These are phyloP conservation scores for Plantago rigida DNA, from an alignment of 305 asterid species.

Conservation along the genomic window DNA sequence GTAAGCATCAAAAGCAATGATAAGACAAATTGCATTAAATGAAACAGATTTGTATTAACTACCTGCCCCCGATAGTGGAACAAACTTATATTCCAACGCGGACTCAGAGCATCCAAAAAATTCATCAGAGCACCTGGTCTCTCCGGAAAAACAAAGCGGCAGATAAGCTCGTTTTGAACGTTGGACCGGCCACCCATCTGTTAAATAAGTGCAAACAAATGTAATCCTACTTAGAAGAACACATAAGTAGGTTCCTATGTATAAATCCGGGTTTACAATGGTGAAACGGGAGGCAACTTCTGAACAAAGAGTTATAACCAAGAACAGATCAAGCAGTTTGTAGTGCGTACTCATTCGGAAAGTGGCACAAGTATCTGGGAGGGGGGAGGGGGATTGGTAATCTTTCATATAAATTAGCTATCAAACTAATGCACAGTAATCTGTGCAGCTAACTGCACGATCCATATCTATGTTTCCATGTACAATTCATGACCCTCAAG, in stretches of 20 bases:
- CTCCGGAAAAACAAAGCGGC: constrained; percentile 83
- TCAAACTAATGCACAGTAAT: too few relatives aligned
- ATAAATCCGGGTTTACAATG: too few relatives aligned
- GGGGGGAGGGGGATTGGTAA: too few relatives aligned
- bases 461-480: too few relatives aligned
- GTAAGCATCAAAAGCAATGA: not conserved
- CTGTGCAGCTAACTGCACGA: too few relatives aligned
- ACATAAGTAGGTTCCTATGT: too few relatives aligned
- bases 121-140: constrained; percentile 83
- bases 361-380: too few relatives aligned
- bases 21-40: not conserved
- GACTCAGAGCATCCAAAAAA: constrained; percentile 80
- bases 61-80: constrained; percentile 92
- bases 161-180: constrained; percentile 63
- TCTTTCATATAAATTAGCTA: not conserved
- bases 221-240: not conserved
- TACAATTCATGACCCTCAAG: too few relatives aligned
- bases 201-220: constrained; percentile 22
- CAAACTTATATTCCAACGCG: constrained; percentile 89
- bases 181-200: constrained; percentile 94
- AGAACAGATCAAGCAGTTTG: too few relatives aligned
- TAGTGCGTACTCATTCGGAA: too few relatives aligned
- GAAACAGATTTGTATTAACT: constrained; percentile 18
- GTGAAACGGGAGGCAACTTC: too few relatives aligned
- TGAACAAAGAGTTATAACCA: too few relatives aligned